Evolutionary conservation across 2,329 filamentous ascomycete genomes (phyloP).

Genomic region (Emergomyces orientalis): DNA sequence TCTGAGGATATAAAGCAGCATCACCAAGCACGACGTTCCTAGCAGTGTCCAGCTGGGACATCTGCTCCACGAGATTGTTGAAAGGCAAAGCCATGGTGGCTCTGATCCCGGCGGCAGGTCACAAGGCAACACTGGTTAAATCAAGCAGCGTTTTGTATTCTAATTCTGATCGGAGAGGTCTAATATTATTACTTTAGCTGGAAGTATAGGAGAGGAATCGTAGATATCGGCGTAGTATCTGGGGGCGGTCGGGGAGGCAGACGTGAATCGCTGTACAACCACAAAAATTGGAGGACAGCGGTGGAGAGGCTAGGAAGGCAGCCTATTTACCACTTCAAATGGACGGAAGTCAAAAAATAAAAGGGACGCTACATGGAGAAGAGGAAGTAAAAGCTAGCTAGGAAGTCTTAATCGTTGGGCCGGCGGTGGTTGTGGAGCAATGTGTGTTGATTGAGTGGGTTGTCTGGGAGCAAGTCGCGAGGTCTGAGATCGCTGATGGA

Average conservation of each 20-base stretch:
- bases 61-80: constrained; percentile 60
- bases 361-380: not conserved
- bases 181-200: not conserved
- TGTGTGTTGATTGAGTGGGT: not conserved
- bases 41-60: constrained; percentile 81
- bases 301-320: not conserved
- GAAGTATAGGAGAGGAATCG: not conserved
- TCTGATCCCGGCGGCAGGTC: not conserved
- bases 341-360: not conserved
- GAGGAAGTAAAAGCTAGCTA: not conserved
- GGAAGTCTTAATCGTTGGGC: not conserved
- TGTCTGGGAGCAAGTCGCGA: not conserved
- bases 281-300: not conserved
- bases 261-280: not conserved
- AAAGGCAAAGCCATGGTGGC: constrained; percentile 16
- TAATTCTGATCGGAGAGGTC: not conserved
- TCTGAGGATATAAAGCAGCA: constrained; percentile 78
- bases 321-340: not conserved
- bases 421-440: not conserved
- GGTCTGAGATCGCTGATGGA: not conserved
- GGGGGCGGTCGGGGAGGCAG: not conserved
- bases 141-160: not conserved
- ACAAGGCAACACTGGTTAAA: not conserved
- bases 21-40: constrained; percentile 83
- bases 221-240: not conserved